Conservation (phyloP, 1,284 basidiomycete species). For the Puccinia triticina region DNA sequence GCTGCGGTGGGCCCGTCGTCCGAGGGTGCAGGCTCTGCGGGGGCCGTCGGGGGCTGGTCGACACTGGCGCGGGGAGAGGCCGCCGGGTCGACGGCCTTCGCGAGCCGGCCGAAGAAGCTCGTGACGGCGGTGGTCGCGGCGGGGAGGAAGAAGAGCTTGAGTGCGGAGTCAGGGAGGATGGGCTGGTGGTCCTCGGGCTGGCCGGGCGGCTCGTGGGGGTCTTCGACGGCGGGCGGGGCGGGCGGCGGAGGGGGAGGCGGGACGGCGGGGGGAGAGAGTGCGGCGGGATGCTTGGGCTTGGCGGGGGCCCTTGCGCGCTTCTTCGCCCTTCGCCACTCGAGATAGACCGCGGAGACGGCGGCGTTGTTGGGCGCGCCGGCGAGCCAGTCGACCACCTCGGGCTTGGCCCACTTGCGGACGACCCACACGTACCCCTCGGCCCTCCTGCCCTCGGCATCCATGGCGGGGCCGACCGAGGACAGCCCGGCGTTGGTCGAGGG, state of each 20-base stretch:
- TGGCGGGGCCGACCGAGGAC: constrained; percentile 50
- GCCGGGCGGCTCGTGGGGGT: constrained; percentile 32
- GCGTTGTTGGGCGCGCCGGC: background rate
- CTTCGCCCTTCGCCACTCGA: constrained; percentile 56
- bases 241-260: background rate
- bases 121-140: constrained; percentile 60
- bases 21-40: no score
- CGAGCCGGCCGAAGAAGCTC: constrained; percentile 61
- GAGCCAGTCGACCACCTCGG: constrained; percentile 51
- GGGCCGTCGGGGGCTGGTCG: background rate
- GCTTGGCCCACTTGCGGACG: constrained; percentile 56
- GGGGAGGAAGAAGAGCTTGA: constrained; percentile 65
- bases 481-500: constrained; percentile 3
- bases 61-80: background rate
- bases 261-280: background rate
- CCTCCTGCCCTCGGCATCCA: constrained; percentile 44
- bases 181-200: constrained; percentile 52
- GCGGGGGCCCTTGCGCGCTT: constrained; percentile 51
- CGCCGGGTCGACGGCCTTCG: background rate
- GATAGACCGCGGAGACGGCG: constrained; percentile 47
- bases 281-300: background rate
- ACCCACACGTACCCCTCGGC: constrained; percentile 58
- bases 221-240: constrained; percentile 14
- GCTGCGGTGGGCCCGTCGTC: no score
- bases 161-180: constrained; percentile 65